Evolutionary conservation across 306 rosid genomes (phyloP), one percentile per base, ranked within the genome.

Genomic region (Cyclanthera cordifolia): DNA sequence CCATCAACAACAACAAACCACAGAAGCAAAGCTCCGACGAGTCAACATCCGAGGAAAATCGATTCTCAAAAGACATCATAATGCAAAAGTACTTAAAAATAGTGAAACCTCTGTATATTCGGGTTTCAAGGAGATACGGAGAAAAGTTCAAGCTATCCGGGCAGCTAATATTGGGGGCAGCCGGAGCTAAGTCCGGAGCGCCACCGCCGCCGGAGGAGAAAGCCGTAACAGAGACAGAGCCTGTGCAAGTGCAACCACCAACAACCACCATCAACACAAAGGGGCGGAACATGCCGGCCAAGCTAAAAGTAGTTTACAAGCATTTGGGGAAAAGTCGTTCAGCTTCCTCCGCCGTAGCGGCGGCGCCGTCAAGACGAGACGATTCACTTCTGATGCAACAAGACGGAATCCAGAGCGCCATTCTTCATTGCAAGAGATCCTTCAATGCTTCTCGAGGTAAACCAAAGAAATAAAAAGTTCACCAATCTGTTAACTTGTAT

Each of bases 311-410:
- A 23, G 99, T 85, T 8, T 86, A 93, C 57, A 90, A 94, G 83
- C 97, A 90, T 72, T 77, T 94, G 78, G 99, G 99, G 8, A 94
- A 94, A 68, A 94, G 97, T 74, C 91, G 95, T 24, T 94, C 99
- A 23, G 97, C 97, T 6, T 90, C 99, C 0, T 82, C 96, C n/a
- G 85, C 94, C 57, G 91, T 80, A 19, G 90, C 87, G 0, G 99
- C 86, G 3, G 85, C 80, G 32, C 70, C 84, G 8, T 77, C 97
- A 0, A 77, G 79, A 70, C 82, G 97, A 45, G 97, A 94, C 46
- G 99, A 94, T 68, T 94, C 99, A 2, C 85, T 94, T 39, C 72
- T 90, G 75, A 95, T 88, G 80, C 99, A 94, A 48, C 97, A 94
- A 73, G 99, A 94, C 74, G 96, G 91, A 20, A 94, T 94, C 77